Evolutionary conservation across 2,329 filamentous ascomycete species (phyloP), one percentile per base, ranked within the genome.

Genomic region (Calycina marina): DNA sequence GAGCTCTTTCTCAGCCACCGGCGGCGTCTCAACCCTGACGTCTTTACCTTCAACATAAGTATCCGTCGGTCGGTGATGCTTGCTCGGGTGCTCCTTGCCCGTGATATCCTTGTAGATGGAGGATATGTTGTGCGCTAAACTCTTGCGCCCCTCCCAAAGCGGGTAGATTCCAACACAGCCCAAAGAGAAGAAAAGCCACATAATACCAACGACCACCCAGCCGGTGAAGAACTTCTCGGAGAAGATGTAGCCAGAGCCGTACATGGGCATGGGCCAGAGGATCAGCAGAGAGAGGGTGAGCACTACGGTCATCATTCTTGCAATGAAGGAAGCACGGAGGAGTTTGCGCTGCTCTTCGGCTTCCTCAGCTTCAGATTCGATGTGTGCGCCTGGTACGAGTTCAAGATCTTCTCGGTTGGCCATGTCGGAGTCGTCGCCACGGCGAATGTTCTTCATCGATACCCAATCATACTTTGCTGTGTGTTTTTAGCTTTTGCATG

Each of bases 251-350:
- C 69, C 69, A 0, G 67, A 66, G 8, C 83, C 85, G 50, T 90
- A 93, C 72, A 93, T 75, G 1, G 85, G 85, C 68, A 93, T 88
- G 0, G 86, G 85, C 84, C 85, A 93, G 11, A 93, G 67, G 2
- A 93, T 64, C 0, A 93, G 60, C 35, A 93, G 62, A 0, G 72
- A 65, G 0, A 93, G 39, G 0, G 82, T 80, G 59, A 83, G 62
- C 42, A 67, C 54, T 6, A 72, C 60, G 1, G 76, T 81, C 18
- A 55, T 55, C 32, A 48, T 49, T 30, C 58, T 57, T 1, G 64
- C 61, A 18, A 65, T 61, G 37, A 59, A 63, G 5, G 67, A 67
- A 0, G 70, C 65, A 15, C 59, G 62, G 38, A 65, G 60, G 17
- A 77, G 56, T 41, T 67, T 65, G 12, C 49, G 52, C 38, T 64